Evolutionary conservation across 2,329 filamentous ascomycete species (phyloP), one percentile per base, ranked within the genome.

Genomic region (Cladorrhinum sp.): DNA sequence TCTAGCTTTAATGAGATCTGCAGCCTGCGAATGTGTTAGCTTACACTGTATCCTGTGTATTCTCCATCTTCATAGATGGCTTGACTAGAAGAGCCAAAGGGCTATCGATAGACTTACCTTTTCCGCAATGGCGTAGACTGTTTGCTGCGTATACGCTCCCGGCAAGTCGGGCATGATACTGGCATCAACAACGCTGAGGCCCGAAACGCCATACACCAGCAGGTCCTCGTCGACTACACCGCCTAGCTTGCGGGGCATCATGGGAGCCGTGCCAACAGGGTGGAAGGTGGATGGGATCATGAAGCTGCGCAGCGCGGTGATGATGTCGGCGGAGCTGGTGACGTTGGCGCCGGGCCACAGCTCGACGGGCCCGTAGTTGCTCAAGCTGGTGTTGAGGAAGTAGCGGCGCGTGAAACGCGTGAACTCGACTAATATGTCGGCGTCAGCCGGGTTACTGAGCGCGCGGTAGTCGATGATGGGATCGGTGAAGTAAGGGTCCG

Each of bases 401-500:
- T 45, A 66, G 4, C 62, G 71, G 0, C 75, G 73, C 9, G 75
- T 73, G 62, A 75, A 75, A 13, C 72, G 74, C 2, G 75, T 69
- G 20, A 75, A 73, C 57, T 70, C 68, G 24, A 71, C 71, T 27
- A 82, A 76, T 8, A 75, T 76, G 64, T 80, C 79, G 38, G 82
- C 68, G 63, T 85, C 83, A 49, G 82, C 74, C 9, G 82, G 79
- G 64, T 83, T 74, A 24, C 76, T 78, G 59, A 75, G 67, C n/a
- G 71, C 66, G 36, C 72, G 68, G 57, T 74, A 74, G 66, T 79
- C 75, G 22, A 78, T 68, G n/a, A 71, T 55, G 0, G 75, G 75
- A 12, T 66, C 66, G 16, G 72, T 66, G 18, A 68, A 72, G 81
- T 62, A 67, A 58, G 74, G 73, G 64, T 78, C 69, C 0, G 66